These are phyloP conservation scores for Mortierella sp. DNA, from an alignment of 371 early-diverging fungal species.

Conservation along the genomic window DNA sequence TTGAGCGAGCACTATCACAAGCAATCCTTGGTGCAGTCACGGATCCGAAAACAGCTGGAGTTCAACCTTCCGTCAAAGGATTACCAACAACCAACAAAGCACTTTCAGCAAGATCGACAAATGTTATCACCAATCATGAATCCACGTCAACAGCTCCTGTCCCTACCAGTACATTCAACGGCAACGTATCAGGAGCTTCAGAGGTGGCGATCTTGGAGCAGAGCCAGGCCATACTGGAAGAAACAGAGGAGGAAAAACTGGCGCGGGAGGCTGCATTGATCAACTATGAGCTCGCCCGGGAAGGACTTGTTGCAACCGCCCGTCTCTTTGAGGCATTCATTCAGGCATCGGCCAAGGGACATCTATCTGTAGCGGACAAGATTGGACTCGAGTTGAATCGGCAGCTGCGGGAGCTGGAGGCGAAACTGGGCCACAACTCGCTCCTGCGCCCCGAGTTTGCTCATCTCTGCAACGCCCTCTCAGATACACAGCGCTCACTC, in stretches of 20 bases:
- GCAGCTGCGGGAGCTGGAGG: slow-evolving; percentile 22
- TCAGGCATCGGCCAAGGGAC: slow-evolving; percentile 26
- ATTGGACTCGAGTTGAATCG: slow-evolving; percentile 29
- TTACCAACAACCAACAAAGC: neutral
- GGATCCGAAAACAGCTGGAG: neutral
- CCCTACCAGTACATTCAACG: neutral
- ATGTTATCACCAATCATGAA: neutral
- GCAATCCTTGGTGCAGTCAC: neutral
- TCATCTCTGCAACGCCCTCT: slow-evolving; percentile 23
- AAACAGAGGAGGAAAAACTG: neutral
- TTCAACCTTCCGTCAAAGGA: neutral
- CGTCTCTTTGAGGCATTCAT: slow-evolving; percentile 29
- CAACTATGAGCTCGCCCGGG: slow-evolving; percentile 20
- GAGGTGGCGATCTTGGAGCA: neutral
- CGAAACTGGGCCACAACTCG: slow-evolving; percentile 9
- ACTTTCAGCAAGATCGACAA: too few species aligned
- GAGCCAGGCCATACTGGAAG: neutral
- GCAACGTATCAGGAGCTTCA: neutral
- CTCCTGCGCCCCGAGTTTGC: slow-evolving; percentile 19
- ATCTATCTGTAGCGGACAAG: slow-evolving; percentile 29
- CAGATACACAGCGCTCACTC: slow-evolving; percentile 24
- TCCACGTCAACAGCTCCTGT: neutral
- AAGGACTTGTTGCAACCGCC: slow-evolving; percentile 16
- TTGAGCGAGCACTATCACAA: slow-evolving; percentile 1
- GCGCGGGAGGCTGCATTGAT: neutral